Conservation (phyloP, 2,329 filamentous ascomycete species). For the Macrophomina tecta region DNA sequence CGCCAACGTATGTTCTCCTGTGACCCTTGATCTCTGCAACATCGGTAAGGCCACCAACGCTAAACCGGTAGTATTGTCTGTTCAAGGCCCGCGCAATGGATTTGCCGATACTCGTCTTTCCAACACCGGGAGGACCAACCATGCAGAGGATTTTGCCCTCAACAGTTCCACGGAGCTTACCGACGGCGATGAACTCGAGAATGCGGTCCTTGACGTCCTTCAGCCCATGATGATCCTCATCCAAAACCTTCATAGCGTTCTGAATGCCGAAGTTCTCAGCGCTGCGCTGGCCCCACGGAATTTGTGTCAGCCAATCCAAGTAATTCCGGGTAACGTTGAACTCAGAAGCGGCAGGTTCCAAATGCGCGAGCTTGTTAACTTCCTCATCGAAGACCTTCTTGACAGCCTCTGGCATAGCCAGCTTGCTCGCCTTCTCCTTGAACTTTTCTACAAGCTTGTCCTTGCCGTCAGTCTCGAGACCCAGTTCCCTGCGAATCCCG, state of each 20-base stretch:
- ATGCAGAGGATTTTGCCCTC: conserved; percentile 99
- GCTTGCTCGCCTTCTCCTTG: conserved; percentile 89
- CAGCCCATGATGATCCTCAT: conserved; percentile 95
- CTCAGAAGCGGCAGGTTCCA: conserved; percentile 94
- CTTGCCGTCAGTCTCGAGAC: conserved; percentile 96
- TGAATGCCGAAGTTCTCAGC: conserved; percentile 96
- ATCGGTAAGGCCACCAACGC: conserved; percentile 93
- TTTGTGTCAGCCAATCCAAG: conserved; percentile 97
- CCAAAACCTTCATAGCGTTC: conserved; percentile 86
- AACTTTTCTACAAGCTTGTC: conserved; percentile 98
- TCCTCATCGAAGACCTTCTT: conserved; percentile 99
- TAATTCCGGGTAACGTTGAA: conserved; percentile 99
- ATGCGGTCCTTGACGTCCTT: conserved; percentile 99
- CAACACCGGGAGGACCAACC: conserved; percentile 94
- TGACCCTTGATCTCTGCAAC: conserved; percentile 99
- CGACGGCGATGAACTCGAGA: conserved; percentile 96
- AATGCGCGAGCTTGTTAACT: conserved; percentile 92
- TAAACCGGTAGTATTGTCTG: conserved; percentile 97
- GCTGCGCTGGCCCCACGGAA: conserved; percentile 95
- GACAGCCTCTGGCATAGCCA: conserved; percentile 96
- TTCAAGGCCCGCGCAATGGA: conserved; percentile 95
- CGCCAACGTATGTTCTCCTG: conserved; percentile 93
- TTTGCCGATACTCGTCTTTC: conserved; percentile 98
- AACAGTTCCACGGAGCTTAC: conserved; percentile 93
- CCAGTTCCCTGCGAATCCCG: conserved; percentile 91